These are phyloP conservation scores for Penicillium nucicola DNA, from an alignment of 495 filamentous ascomycete species.

Conservation along the genomic window DNA sequence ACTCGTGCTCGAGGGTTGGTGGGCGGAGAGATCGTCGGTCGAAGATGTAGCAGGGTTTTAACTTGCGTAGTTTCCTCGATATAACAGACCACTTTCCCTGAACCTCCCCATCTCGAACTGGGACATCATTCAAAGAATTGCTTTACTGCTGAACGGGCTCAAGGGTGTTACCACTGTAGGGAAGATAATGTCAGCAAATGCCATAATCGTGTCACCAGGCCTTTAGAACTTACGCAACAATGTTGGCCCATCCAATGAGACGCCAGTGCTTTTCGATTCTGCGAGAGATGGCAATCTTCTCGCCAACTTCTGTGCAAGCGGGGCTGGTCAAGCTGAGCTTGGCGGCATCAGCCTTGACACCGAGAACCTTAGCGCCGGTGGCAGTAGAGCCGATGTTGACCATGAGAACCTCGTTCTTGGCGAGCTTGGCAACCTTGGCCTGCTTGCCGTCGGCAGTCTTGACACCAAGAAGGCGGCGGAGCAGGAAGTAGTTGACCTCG, in stretches of 20 bases:
- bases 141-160: conserved; percentile 50
- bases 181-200: conserved; percentile 16
- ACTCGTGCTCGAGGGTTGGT: conserved; percentile 11
- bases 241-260: conserved; percentile 95
- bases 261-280: conserved; percentile 99
- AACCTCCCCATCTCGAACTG: conserved; percentile 10
- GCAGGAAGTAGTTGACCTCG: conserved; percentile 98
- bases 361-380: conserved; percentile 90
- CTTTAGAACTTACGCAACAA: conserved; percentile 60
- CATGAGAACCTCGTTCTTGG: conserved; percentile 98
- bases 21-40: conserved; percentile 6
- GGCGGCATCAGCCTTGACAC: conserved; percentile 94
- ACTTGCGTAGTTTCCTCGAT: conserved; percentile 2
- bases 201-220: neutral
- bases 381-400: conserved; percentile 98
- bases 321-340: conserved; percentile 85
- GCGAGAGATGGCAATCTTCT: conserved; percentile 94
- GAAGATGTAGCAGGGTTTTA: neutral
- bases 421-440: conserved; percentile 94
- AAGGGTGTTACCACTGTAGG: conserved; percentile 48
- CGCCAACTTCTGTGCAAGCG: conserved; percentile 88
- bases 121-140: conserved; percentile 14
- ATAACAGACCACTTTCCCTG: conserved; percentile 5
- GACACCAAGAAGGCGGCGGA: conserved; percentile 90
- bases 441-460: conserved; percentile 98